phyloP scores from a whole-genome alignment of 1,139 yeast species.

The Candida pseudocylindracea region DNA sequence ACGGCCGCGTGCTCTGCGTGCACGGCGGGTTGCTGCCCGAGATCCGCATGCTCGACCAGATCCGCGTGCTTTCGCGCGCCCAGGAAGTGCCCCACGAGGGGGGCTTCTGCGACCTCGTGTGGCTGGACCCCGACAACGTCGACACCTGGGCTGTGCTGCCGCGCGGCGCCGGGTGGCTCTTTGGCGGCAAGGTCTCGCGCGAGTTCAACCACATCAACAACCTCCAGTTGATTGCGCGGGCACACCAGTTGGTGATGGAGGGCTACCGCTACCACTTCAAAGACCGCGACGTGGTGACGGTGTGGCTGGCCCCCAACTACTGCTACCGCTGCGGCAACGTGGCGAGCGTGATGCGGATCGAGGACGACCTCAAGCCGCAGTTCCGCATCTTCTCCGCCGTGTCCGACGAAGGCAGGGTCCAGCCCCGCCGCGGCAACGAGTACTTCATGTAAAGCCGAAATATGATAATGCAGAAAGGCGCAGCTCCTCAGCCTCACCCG shows the following conservation, averaged over 20 bases:
- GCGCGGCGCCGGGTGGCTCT: constrained; percentile 88
- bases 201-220: constrained; percentile 76
- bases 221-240: constrained; percentile 77
- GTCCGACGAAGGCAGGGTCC: constrained; percentile 32
- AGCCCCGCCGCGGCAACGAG: background rate
- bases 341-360: constrained; percentile 94
- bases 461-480: no score
- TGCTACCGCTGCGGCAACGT: constrained; percentile 97
- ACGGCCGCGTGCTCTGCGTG: constrained; percentile 80
- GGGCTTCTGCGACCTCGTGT: constrained; percentile 1
- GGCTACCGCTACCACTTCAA: constrained; percentile 19
- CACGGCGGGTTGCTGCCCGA: constrained; percentile 44
- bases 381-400: constrained; percentile 92
- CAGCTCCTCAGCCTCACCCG: no score
- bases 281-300: constrained; percentile 14
- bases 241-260: constrained; percentile 97
- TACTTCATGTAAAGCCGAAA: background rate
- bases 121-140: constrained; percentile 16
- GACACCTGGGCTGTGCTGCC: constrained; percentile 97
- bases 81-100: constrained; percentile 2
- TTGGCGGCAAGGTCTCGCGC: constrained; percentile 26
- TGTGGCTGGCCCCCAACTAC: constrained; percentile 6
- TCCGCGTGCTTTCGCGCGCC: constrained; percentile 1
- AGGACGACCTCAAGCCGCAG: constrained; percentile 67
- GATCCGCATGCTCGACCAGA: constrained; percentile 1